Conservation (phyloP, 148 eudicot species). For the Rhododendron williamsianum region DNA sequence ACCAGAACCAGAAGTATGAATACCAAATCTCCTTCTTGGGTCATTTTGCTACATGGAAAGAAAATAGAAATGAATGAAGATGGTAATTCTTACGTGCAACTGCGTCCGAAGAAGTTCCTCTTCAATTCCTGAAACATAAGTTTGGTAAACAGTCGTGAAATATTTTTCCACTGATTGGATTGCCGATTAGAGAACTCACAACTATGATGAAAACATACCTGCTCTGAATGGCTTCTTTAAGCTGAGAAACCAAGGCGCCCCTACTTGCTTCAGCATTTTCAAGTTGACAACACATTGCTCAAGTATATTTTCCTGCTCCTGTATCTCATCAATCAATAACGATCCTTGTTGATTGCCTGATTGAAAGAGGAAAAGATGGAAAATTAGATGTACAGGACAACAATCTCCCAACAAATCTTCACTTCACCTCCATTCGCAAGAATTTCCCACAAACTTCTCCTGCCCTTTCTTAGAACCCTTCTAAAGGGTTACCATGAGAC, state of each 20-base stretch:
- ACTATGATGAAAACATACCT: constrained; percentile 37
- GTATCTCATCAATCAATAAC: constrained; percentile 47
- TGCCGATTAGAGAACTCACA: neutral
- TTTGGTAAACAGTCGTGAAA: constrained; percentile 1
- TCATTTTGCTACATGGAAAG: neutral
- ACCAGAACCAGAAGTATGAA: neutral
- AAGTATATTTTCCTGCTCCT: constrained; percentile 68
- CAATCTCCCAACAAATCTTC: neutral
- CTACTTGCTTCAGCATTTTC: constrained; percentile 67
- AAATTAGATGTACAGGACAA: neutral
- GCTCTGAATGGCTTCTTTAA: constrained; percentile 80
- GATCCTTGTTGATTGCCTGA: constrained; percentile 54
- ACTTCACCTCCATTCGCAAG: neutral
- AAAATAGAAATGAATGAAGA: neutral
- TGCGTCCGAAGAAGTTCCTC: constrained; percentile 47
- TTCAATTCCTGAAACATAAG: constrained; percentile 57
- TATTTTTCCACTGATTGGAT: neutral
- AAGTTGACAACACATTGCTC: constrained; percentile 63
- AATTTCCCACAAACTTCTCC: neutral
- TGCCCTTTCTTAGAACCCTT: neutral
- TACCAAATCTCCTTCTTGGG: neutral
- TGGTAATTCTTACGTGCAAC: constrained; percentile 49
- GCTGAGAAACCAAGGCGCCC: constrained; percentile 54
- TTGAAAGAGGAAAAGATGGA: constrained; percentile 10
- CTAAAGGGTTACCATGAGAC: neutral